A percentile compares a stretch with the other conserved stretches of the same genome.
Conservation (phyloP, 1,284 basidiomycete species). For the Ustilago xerochloae region DNA sequence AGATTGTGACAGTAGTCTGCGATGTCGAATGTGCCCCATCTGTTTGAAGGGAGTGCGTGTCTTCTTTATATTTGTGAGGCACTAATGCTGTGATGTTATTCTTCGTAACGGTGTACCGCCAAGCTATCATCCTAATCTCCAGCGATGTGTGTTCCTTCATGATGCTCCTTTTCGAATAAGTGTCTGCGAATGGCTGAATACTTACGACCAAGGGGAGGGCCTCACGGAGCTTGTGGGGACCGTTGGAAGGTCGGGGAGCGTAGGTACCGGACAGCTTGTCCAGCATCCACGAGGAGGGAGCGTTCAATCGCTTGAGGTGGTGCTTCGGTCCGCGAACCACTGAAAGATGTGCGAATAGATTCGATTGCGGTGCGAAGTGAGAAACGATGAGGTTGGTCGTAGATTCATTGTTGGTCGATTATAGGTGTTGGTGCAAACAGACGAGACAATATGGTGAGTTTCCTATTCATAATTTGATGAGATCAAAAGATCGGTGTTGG, state of each 20-base stretch:
- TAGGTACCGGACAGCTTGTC: conserved; percentile 99
- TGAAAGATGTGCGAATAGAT: conserved; percentile 17
- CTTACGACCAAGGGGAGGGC: conserved; percentile 75
- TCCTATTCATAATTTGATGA: not conserved
- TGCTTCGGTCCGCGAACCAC: conserved; percentile 90
- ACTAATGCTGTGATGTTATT: not conserved
- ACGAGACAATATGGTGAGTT: conserved; percentile 27
- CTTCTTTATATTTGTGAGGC: not conserved
- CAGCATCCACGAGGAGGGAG: conserved; percentile 99
- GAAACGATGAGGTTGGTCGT: conserved; percentile 3
- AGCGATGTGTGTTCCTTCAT: not conserved
- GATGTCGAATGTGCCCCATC: no score
- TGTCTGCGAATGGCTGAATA: conserved; percentile 20
- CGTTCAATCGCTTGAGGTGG: conserved; percentile 96
- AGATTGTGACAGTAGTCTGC: no score
- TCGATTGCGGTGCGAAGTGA: not conserved
- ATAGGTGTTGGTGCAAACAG: not conserved
- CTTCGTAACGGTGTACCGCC: no score
- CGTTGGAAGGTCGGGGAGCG: conserved; percentile 94
- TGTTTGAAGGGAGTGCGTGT: no score
- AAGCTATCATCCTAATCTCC: not conserved
- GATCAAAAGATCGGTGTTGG: not conserved
- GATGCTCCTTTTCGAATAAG: conserved; percentile 6
- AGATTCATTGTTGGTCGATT: not conserved
- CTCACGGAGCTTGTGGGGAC: conserved; percentile 99